Evolutionary conservation across 331 rosid species (phyloP), one percentile per base, ranked within the genome.

Genomic region (Ulmus americana): DNA sequence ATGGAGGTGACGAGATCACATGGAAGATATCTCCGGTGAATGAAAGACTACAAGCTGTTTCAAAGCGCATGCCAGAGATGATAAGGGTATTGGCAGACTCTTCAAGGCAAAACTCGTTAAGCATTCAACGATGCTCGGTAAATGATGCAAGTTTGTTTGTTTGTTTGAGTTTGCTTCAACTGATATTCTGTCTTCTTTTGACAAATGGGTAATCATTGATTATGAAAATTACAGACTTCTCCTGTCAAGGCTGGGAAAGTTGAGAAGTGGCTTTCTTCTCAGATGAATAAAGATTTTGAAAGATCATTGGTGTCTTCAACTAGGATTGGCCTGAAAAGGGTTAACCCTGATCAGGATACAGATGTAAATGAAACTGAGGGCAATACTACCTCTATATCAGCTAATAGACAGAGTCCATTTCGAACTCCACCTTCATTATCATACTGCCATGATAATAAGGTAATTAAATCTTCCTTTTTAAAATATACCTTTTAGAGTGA

Each of bases 21-120:
- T 89, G 96, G 98, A 92, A 84, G 86, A 88, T 85, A 73, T 88
- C 96, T 69, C 98, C 98, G 0, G 88, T 92, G 42, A 83, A 88
- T 39, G 95, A 88, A 69, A 83, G 90, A 68, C 98, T 92, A 55
- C 94, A 79, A 67, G 80, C 87, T 13, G 87, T 81, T 67, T 92
- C 96, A 2, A 88, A 89, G 77, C 64, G 72, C n/a, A 61, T 58
- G 82, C 98, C 96, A 9, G 80, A 87, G 72, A 71, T 74, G 49
- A 65, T 92, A 65, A 76, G 83, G 75, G 84, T 81, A 16, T 65
- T 92, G 85, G 96, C 95, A 1, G 90, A 85, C 53, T 77, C 98
- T 55, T 85, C 96, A 8, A 82, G 88, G 69, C 71, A 80, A 44
- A 85, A 70, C 65, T 77, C 80, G 61, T 72, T 81, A 63, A 83